Evolutionary conservation across 2,329 filamentous ascomycete species (phyloP).

Genomic region (Aspergillus ibericus): DNA sequence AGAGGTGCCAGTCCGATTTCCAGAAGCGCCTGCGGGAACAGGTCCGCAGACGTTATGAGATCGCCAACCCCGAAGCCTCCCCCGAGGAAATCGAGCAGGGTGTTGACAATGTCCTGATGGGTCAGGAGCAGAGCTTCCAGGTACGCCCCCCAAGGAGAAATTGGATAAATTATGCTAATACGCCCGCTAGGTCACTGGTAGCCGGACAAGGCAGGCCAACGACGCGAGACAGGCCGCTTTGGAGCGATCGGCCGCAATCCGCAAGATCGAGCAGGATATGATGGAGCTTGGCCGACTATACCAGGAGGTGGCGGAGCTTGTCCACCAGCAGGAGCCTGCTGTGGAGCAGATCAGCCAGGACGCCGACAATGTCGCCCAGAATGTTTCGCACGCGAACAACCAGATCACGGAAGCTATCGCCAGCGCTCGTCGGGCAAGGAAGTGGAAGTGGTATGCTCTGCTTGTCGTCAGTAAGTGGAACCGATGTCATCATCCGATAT

Average conservation of each 20-base stretch:
- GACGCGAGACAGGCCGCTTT: conserved; percentile 76
- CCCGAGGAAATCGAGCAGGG: conserved; percentile 76
- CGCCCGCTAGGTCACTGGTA: conserved; percentile 33
- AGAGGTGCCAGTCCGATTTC: conserved; percentile 76
- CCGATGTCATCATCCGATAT: neutral
- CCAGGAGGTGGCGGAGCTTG: conserved; percentile 81
- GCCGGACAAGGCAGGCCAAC: conserved; percentile 68
- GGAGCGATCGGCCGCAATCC: conserved; percentile 80
- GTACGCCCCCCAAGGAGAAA: conserved; percentile 54
- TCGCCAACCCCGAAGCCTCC: conserved; percentile 78
- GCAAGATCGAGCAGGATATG: conserved; percentile 91
- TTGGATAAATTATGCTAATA: neutral
- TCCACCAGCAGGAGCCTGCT: conserved; percentile 80
- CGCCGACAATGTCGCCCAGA: conserved; percentile 78
- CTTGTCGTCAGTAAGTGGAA: conserved; percentile 63
- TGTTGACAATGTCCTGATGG: conserved; percentile 65
- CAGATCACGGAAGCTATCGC: conserved; percentile 79
- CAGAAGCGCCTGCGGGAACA: conserved; percentile 77
- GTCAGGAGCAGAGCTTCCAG: conserved; percentile 75
- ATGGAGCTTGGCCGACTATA: conserved; percentile 84
- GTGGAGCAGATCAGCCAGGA: conserved; percentile 82
- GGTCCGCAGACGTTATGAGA: conserved; percentile 85
- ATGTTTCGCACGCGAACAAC: conserved; percentile 81
- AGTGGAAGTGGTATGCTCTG: conserved; percentile 97
- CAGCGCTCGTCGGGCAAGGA: conserved; percentile 75